Evolutionary conservation across 1,139 yeast species (phyloP).

Genomic region (Pichia sp.): DNA sequence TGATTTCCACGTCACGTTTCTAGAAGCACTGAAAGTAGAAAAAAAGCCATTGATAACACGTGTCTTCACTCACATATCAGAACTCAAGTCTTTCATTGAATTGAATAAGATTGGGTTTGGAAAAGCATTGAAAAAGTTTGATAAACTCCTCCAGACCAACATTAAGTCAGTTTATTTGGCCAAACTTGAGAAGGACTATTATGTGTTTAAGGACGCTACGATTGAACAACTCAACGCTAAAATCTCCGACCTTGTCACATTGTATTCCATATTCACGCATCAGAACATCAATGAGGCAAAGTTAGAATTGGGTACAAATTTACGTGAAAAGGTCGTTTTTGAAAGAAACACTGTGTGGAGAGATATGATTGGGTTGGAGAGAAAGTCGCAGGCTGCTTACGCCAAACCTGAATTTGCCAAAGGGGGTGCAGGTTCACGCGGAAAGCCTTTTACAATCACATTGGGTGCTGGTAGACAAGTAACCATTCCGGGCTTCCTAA

Average conservation of each 20-base stretch:
- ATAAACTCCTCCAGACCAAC: slow-evolving; percentile 66
- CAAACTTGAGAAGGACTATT: slow-evolving; percentile 29
- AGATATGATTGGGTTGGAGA: slow-evolving; percentile 86
- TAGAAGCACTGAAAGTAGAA: slow-evolving; percentile 56
- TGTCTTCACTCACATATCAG: slow-evolving; percentile 72
- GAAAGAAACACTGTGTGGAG: slow-evolving; percentile 97
- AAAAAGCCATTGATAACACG: slow-evolving; percentile 64
- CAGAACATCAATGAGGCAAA: slow-evolving; percentile 52
- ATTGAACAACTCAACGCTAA: slow-evolving; percentile 43
- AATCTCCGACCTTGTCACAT: slow-evolving; percentile 44
- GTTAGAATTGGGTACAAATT: slow-evolving; percentile 65
- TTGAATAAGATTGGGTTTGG: slow-evolving; percentile 83
- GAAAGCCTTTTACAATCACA: slow-evolving; percentile 21
- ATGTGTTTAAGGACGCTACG: slow-evolving; percentile 47
- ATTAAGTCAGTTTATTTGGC: slow-evolving; percentile 51
- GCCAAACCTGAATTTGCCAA: slow-evolving; percentile 26
- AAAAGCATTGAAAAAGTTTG: slow-evolving; percentile 86
- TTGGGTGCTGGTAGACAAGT: slow-evolving; percentile 28
- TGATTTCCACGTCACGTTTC: slow-evolving; percentile 41
- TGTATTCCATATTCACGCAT: slow-evolving; percentile 44
- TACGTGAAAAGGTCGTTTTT: slow-evolving; percentile 93
- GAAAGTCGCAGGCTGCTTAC: slow-evolving; percentile 56
- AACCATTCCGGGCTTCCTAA: slow-evolving; percentile 21
- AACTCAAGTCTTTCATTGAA: slow-evolving; percentile 75
- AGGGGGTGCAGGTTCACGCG: slow-evolving; percentile 3